Conservation (phyloP, 306 rosid genomes). For the Rosa rugosa region DNA sequence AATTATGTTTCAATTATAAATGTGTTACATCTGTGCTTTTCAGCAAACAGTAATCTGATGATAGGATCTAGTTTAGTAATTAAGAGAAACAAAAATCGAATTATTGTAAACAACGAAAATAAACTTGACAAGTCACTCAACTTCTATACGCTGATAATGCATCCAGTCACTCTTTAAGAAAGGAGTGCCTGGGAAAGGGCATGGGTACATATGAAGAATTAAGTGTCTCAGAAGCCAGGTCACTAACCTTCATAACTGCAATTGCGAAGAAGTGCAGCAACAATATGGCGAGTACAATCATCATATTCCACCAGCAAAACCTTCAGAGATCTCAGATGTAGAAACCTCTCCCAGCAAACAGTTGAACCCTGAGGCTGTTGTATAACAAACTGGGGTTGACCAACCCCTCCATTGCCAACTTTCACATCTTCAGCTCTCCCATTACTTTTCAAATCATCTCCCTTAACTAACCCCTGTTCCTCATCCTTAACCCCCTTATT, state of each 20-base stretch:
- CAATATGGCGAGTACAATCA: conserved; percentile 85
- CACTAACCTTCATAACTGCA: conserved; percentile 89
- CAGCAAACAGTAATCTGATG: background rate
- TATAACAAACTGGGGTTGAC: conserved; percentile 40
- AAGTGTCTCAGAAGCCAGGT: conserved; percentile 3
- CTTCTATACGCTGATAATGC: background rate
- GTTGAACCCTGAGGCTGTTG: conserved; percentile 72
- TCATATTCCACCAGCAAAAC: conserved; percentile 87
- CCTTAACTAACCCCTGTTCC: conserved; percentile 33
- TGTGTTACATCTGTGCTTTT: background rate
- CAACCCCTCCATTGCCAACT: conserved; percentile 41
- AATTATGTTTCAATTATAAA: background rate
- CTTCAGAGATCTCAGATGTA: conserved; percentile 76
- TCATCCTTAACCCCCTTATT: conserved; percentile 33
- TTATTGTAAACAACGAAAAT: background rate
- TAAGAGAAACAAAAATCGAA: background rate
- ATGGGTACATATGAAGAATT: background rate
- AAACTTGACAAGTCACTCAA: background rate
- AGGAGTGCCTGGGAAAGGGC: background rate
- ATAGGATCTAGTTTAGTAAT: background rate
- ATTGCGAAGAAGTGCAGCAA: conserved; percentile 87
- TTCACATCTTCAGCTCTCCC: conserved; percentile 42
- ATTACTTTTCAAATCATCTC: conserved; percentile 48
- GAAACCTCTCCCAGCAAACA: conserved; percentile 91
- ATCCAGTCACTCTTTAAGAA: background rate